A percentile compares a stretch with the other conserved stretches of the same genome.
Evolutionary conservation across 2,329 filamentous ascomycete species (phyloP).

Genomic region (Didymellaceae sp.): DNA sequence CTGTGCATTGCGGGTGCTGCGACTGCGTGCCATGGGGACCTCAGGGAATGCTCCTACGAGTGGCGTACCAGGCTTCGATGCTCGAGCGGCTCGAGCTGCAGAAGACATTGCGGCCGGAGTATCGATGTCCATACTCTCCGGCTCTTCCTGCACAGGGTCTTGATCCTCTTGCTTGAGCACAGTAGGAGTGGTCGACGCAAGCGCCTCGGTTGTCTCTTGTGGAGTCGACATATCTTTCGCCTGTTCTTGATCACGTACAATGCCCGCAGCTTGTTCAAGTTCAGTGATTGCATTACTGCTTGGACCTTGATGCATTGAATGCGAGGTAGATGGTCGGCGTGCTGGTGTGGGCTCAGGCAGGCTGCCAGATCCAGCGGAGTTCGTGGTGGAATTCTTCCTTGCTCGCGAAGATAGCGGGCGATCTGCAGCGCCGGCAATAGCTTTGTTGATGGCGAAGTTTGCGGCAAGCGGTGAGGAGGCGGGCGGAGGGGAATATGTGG

Average conservation of each 20-base stretch:
- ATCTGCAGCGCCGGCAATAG: conserved; percentile 51
- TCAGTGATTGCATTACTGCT: conserved; percentile 42
- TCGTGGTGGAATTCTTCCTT: conserved; percentile 71
- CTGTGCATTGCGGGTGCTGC: conserved; percentile 52
- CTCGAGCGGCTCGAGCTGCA: conserved; percentile 48
- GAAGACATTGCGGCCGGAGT: conserved; percentile 36
- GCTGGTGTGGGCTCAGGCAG: conserved; percentile 53
- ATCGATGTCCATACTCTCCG: conserved; percentile 49
- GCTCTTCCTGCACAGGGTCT: conserved; percentile 49
- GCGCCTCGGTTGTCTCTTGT: conserved; percentile 37
- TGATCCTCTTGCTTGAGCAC: conserved; percentile 58
- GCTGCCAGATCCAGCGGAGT: conserved; percentile 53
- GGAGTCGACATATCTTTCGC: conserved; percentile 38
- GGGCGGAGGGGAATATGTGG: conserved; percentile 71
- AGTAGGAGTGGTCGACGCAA: conserved; percentile 56
- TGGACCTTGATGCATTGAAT: conserved; percentile 39
- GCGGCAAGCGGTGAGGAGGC: conserved; percentile 78
- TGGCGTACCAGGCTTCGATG: conserved; percentile 58
- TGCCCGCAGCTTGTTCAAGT: conserved; percentile 41
- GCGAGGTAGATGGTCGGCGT: conserved; percentile 46
- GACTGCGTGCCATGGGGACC: conserved; percentile 49
- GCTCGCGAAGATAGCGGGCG: conserved; percentile 73
- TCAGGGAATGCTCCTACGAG: conserved; percentile 53
- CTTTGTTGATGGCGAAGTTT: conserved; percentile 66
- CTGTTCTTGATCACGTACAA: conserved; percentile 32